Conservation (phyloP, 169 alveolate genomes). For the Plasmodium berghei region DNA sequence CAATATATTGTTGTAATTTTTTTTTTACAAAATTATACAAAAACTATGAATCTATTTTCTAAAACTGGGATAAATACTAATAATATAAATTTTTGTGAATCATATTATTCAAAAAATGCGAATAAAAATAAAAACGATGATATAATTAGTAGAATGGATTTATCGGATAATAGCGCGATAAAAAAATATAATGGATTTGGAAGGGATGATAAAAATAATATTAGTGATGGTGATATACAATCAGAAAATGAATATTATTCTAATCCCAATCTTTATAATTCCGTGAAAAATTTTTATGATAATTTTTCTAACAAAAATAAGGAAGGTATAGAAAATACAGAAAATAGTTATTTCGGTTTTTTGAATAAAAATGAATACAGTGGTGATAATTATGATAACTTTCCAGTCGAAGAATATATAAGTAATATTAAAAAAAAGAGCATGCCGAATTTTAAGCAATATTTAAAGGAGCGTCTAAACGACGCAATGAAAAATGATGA, state of each 20-base stretch:
- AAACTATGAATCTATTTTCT: conserved; percentile 40
- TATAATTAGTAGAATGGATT: neutral
- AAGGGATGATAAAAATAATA: neutral
- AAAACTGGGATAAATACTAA: conserved; percentile 41
- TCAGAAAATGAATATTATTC: conserved; percentile 15
- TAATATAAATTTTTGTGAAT: conserved; percentile 36
- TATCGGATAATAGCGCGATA: neutral
- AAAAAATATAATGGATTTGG: neutral
- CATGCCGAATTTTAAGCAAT: too few species aligned
- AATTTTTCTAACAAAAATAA: conserved; percentile 6
- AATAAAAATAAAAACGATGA: conserved; percentile 37
- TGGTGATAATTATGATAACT: neutral
- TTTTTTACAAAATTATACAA: conserved; percentile 12
- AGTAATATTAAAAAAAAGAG: neutral
- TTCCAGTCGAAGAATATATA: conserved; percentile 9
- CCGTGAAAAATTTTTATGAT: conserved; percentile 30
- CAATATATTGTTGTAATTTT: conserved; percentile 22
- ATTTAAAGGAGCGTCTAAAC: neutral
- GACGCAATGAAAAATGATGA: neutral
- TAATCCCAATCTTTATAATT: conserved; percentile 15
- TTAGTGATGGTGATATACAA: neutral
- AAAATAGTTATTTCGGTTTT: neutral
- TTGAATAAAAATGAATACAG: conserved; percentile 24
- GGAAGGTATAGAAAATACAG: neutral
- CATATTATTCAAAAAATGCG: conserved; percentile 41